phyloP scores from a whole-genome alignment of 352 stramenopile genomes.

The Phytophthora pistaciae region DNA sequence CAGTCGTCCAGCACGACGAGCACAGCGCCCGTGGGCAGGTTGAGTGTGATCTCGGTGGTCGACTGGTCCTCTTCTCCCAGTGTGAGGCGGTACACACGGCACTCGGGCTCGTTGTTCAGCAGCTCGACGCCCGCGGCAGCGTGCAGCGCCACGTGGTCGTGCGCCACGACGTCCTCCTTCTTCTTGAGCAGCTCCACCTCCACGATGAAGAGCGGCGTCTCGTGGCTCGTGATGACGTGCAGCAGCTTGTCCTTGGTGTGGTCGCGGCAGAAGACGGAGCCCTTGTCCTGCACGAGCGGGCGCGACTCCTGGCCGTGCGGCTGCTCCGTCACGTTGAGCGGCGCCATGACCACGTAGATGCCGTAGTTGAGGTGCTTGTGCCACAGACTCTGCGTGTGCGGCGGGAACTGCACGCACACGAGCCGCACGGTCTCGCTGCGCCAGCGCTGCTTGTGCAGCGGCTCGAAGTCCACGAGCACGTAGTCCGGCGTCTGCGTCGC shows the following conservation, averaged over 20 bases:
- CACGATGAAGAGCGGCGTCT: conserved; percentile 51
- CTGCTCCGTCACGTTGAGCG: conserved; percentile 50
- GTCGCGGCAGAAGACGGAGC: conserved; percentile 59
- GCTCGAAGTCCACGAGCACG: conserved; percentile 56
- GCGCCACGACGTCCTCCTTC: conserved; percentile 28
- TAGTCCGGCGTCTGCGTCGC: conserved; percentile 25
- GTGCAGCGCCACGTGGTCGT: conserved; percentile 32
- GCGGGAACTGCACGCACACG: conserved; percentile 51
- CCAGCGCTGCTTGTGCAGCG: conserved; percentile 55
- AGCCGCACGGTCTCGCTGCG: conserved; percentile 43
- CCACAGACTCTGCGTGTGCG: conserved; percentile 49
- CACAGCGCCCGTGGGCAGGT: conserved; percentile 43
- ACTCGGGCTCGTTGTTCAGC: conserved; percentile 49
- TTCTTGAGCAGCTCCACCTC: conserved; percentile 60
- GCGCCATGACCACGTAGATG: conserved; percentile 56
- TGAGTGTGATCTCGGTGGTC: conserved; percentile 36
- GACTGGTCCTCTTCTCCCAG: conserved; percentile 28
- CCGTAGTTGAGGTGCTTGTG: conserved; percentile 60
- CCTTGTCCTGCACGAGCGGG: conserved; percentile 38
- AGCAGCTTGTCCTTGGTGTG: conserved; percentile 56
- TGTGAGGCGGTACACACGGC: conserved; percentile 57
- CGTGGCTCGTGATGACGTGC: conserved; percentile 43
- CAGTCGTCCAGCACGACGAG: conserved; percentile 48
- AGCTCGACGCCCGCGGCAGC: conserved; percentile 24
- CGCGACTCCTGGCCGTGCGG: conserved; percentile 23